phyloP scores from a whole-genome alignment of 768 basidiomycete species.

The Mycena capillaripes region DNA sequence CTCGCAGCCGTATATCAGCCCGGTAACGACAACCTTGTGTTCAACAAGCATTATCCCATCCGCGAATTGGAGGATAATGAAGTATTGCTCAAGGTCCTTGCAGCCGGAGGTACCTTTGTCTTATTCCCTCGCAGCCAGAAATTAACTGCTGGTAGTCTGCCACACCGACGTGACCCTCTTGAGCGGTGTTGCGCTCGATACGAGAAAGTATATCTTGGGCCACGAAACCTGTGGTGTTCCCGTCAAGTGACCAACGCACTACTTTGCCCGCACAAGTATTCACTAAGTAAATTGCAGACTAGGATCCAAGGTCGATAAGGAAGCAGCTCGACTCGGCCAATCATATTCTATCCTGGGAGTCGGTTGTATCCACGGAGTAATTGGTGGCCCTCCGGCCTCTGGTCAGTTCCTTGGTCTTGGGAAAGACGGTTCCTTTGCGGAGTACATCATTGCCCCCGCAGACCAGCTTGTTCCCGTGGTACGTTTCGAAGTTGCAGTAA shows the following conservation, averaged over 20 bases:
- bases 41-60: conserved; percentile 27
- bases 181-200: conserved; percentile 22
- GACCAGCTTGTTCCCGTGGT: conserved; percentile 35
- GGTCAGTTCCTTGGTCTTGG: conserved; percentile 23
- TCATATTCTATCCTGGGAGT: conserved; percentile 25
- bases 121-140: not conserved
- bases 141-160: conserved; percentile 2
- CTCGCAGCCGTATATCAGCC: conserved; percentile 24
- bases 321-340: not conserved
- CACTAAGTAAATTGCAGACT: conserved; percentile 10
- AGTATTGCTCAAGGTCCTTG: conserved; percentile 31
- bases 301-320: conserved; percentile 31
- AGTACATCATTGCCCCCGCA: conserved; percentile 24
- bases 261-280: not conserved
- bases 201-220: conserved; percentile 22
- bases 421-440: conserved; percentile 32
- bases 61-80: conserved; percentile 22
- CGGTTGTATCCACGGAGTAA: conserved; percentile 17
- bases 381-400: conserved; percentile 3
- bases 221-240: conserved; percentile 32
- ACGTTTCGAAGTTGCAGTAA: not conserved
- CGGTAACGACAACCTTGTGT: conserved; percentile 19
- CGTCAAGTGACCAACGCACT: conserved; percentile 14
- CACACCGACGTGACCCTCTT: conserved; percentile 31
- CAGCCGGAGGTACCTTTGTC: conserved; percentile 23